Evolutionary conservation across 345 rosid genomes (phyloP).

Genomic region (Eucalyptus marginata): DNA sequence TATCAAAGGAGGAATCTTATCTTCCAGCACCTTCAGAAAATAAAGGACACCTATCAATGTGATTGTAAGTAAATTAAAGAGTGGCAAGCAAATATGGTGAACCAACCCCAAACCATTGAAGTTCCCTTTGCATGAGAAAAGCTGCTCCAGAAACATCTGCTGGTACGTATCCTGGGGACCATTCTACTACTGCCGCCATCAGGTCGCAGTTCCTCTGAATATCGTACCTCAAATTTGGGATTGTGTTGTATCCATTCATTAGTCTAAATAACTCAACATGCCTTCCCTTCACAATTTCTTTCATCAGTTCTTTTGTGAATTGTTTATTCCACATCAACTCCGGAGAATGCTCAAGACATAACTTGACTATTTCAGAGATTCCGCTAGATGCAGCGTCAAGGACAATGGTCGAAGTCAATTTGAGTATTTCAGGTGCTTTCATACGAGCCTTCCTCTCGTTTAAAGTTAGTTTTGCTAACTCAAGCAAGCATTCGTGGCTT

Average conservation of each 20-base stretch:
- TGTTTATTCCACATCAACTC: not conserved
- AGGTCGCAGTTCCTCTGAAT: not conserved
- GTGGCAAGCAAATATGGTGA: not conserved
- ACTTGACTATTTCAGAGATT: not conserved
- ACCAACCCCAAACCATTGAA: not conserved
- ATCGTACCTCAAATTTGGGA: not conserved
- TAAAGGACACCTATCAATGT: too few species aligned
- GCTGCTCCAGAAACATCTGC: not conserved
- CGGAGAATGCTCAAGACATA: not conserved
- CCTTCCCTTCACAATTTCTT: too few species aligned
- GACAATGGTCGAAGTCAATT: not conserved
- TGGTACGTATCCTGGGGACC: not conserved
- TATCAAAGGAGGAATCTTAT: too few species aligned
- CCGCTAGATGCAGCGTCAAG: not conserved
- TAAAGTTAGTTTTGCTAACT: not conserved
- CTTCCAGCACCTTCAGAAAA: not conserved
- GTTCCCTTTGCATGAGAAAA: not conserved
- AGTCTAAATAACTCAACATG: not conserved
- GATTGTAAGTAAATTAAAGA: not conserved
- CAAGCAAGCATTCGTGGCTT: not conserved
- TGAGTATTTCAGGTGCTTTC: not conserved
- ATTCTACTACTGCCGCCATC: not conserved
- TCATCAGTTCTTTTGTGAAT: not conserved
- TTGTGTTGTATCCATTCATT: not conserved
- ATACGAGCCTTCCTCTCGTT: not conserved